Percentiles rank a stretch among this genome's conserved stretches.
phyloP scores from a whole-genome alignment of 2,329 filamentous ascomycete species.

The Scedosporium minutisporum region DNA sequence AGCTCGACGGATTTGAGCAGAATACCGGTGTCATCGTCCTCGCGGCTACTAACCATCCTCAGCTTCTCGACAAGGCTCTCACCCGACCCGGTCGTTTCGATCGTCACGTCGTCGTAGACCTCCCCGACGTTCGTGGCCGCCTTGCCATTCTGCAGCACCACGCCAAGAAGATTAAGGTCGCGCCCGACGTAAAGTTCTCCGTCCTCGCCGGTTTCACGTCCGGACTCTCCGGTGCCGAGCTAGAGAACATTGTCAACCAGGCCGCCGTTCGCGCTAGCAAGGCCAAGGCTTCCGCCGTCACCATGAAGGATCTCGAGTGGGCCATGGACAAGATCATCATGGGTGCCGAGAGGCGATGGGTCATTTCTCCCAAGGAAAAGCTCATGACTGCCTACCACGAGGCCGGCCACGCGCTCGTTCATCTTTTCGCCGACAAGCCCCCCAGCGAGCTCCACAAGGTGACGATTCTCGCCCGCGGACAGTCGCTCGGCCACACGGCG shows the following conservation, averaged over 20 bases:
- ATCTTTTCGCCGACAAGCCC: constrained; percentile 66
- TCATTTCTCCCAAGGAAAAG: constrained; percentile 90
- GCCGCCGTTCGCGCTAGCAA: constrained; percentile 92
- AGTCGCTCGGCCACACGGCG: constrained; percentile 76
- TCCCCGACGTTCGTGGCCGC: constrained; percentile 88
- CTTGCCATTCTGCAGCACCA: constrained; percentile 91
- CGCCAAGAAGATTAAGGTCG: constrained; percentile 79
- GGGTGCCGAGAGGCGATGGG: constrained; percentile 83
- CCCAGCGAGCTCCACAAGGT: constrained; percentile 86
- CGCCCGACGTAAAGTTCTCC: constrained; percentile 70
- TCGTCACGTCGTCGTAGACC: constrained; percentile 75
- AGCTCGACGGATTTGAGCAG: constrained; percentile 94
- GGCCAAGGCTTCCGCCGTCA: constrained; percentile 65
- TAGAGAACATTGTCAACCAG: constrained; percentile 95
- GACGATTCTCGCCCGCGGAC: constrained; percentile 87
- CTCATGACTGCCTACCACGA: constrained; percentile 82
- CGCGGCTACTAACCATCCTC: constrained; percentile 90
- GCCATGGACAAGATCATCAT: constrained; percentile 97
- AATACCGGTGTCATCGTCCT: constrained; percentile 92
- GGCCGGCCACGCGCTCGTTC: constrained; percentile 86
- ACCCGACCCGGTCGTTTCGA: constrained; percentile 94
- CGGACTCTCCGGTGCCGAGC: constrained; percentile 87
- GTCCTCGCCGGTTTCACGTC: constrained; percentile 79
- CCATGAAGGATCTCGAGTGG: constrained; percentile 82
- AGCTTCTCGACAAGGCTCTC: constrained; percentile 86